A percentile compares a stretch with the other conserved stretches of the same genome.
Evolutionary conservation across 192 early-diverging fungal genomes (phyloP).

Genomic region (Podila minutissima): DNA sequence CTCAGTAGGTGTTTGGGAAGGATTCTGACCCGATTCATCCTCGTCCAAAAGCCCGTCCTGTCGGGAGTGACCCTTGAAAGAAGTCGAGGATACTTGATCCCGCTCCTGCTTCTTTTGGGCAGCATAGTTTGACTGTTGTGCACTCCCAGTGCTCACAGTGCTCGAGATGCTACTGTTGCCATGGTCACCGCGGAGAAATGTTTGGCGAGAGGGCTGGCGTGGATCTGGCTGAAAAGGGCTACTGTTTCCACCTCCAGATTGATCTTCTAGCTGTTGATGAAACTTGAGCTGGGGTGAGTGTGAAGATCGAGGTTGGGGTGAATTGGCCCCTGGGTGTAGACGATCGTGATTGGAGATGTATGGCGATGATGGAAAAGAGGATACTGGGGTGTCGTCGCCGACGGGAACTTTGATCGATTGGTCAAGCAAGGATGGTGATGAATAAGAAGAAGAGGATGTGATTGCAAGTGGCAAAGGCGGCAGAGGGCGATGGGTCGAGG

Average conservation of each 20-base stretch:
- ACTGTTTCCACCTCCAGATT: constrained; percentile 4
- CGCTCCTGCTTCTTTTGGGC: not conserved
- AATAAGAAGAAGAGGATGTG: not conserved
- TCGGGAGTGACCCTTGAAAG: not conserved
- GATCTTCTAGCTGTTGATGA: constrained; percentile 19
- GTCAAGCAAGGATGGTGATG: constrained; percentile 1
- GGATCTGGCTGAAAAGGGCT: not conserved
- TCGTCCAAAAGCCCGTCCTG: not conserved
- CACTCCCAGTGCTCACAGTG: not conserved
- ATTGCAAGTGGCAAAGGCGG: constrained; percentile 9
- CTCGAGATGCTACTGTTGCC: not conserved
- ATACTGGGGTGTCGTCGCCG: constrained; percentile 4
- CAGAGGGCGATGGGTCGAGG: constrained; percentile 5
- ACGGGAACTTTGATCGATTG: constrained; percentile 33
- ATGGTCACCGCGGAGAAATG: not conserved
- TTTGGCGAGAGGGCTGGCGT: not conserved
- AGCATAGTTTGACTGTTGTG: not conserved
- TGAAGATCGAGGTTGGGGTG: constrained; percentile 12
- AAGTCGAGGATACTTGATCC: not conserved
- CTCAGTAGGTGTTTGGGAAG: not conserved
- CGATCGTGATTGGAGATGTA: not conserved
- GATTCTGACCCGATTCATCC: not conserved
- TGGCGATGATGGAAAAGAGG: not conserved
- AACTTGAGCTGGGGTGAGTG: not conserved
- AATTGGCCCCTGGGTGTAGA: constrained; percentile 14